Percentiles rank a stretch among this genome's conserved stretches.
These are phyloP conservation scores for Microbotryomycetes sp. DNA, from an alignment of 1,284 basidiomycete species.

Conservation along the genomic window DNA sequence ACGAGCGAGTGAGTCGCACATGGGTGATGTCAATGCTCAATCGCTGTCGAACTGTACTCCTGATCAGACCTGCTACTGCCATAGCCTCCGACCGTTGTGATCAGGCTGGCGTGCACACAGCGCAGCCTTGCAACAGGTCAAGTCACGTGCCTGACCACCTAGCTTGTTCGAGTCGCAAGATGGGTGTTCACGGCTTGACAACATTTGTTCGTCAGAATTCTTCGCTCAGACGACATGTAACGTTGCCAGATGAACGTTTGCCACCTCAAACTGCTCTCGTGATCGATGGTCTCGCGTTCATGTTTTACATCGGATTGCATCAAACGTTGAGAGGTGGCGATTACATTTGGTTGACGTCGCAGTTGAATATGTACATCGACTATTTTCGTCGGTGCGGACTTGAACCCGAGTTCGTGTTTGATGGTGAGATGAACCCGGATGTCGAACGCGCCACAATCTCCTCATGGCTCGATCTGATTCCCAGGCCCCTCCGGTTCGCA, in stretches of 20 bases:
- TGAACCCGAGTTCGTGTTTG: constrained; percentile 30
- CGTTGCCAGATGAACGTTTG: background rate
- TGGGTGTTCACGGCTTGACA: constrained; percentile 31
- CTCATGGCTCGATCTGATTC: background rate
- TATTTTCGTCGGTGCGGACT: constrained; percentile 19
- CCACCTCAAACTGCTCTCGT: constrained; percentile 7
- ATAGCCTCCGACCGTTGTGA: no score
- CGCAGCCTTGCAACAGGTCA: no score
- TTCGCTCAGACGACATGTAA: constrained; percentile 3
- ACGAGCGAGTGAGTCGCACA: no score
- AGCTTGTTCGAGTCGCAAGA: background rate
- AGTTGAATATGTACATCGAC: constrained; percentile 8
- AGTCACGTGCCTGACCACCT: background rate
- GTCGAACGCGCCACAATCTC: background rate
- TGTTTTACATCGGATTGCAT: constrained; percentile 6
- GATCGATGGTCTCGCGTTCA: constrained; percentile 27
- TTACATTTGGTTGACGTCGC: constrained; percentile 6
- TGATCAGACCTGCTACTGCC: no score
- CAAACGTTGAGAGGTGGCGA: constrained; percentile 14
- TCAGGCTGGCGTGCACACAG: no score
- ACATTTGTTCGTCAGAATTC: constrained; percentile 21
- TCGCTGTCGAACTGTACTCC: no score
- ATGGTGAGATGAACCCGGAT: constrained; percentile 14
- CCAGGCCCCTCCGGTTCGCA: constrained; percentile 20
- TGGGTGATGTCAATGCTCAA: no score